Evolutionary conservation across 331 rosid genomes (phyloP), one percentile per base, ranked within the genome.

Genomic region (Malus hybrid): DNA sequence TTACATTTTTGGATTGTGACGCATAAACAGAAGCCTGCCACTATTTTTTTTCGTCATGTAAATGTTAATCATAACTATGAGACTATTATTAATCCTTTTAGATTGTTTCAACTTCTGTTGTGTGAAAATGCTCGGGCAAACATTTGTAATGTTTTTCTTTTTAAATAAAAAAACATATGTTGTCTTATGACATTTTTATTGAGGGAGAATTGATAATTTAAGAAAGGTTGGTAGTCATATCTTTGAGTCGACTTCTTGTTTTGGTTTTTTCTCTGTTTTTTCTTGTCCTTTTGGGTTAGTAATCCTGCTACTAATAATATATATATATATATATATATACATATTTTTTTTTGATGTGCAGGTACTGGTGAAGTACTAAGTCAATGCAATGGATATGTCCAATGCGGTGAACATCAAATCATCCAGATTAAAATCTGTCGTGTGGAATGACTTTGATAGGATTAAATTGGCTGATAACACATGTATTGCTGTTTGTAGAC

Each of bases 371-470:
- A 77, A 26, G 39, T 63, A 66, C 77, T 85, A 82, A 89, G 80
- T 79, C 80, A 71, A 77, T 86, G 90, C 75, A 69, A 95, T 95
- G 99, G 99, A 95, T 79, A 74, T 88, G 93, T 83, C 99, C 16
- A 96, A 95, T 80, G 97, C 97, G 28, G 96, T 89, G 48, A 85
- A 87, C 13, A 93, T 88, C 70, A 92, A 95, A 75, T 95, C 98
- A 11, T 88, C 93, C 78, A 83, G 99, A 85, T 81, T 95, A 86
- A 95, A 95, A 80, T 95, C 99, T 56, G 93, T 89, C 18, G 99
- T 95, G 58, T 95, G 98, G 99, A 95, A 95, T 78, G 99, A 95
- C 82, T 95, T 95, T 71, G 99, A 95, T 80, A 84, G 99, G 87
- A 84, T 95, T 75, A 95, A 95, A 79, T 92, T 92, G 71, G 99